A percentile compares a stretch with the other conserved stretches of the same genome.
These are phyloP conservation scores for Candida bentonensis DNA, from an alignment of 805 yeast species.

Conservation along the genomic window DNA sequence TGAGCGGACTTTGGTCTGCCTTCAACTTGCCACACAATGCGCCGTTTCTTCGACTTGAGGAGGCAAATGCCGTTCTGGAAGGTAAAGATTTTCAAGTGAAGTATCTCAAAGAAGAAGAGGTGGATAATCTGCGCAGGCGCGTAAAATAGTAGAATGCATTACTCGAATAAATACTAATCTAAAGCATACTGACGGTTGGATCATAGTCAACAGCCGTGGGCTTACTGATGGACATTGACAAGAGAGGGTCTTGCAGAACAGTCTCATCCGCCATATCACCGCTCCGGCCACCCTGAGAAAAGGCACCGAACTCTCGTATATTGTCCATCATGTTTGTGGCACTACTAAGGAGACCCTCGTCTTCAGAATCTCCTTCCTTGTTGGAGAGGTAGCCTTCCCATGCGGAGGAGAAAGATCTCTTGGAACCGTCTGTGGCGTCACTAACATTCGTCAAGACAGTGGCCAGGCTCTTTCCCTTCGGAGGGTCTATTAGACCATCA, in stretches of 20 bases:
- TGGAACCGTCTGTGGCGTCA: background rate
- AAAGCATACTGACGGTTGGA: background rate
- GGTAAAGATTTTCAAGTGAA: background rate
- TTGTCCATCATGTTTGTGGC: slow-evolving; percentile 12
- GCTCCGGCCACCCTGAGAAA: slow-evolving; percentile 1
- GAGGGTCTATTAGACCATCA: background rate
- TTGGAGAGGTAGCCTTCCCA: slow-evolving; percentile 12
- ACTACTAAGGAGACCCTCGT: slow-evolving; percentile 11
- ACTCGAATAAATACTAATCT: background rate
- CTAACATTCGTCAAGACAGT: background rate
- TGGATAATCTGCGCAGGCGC: background rate
- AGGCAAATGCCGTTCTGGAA: slow-evolving; percentile 1
- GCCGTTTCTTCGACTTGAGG: background rate
- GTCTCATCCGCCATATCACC: background rate
- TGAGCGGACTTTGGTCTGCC: slow-evolving; percentile 18
- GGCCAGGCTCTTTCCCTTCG: background rate
- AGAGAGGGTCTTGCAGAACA: background rate
- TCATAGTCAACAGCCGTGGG: background rate
- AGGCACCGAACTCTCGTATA: slow-evolving; percentile 8
- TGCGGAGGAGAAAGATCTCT: slow-evolving; percentile 4
- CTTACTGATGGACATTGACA: background rate
- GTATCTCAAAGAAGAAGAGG: background rate
- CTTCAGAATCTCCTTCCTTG: slow-evolving; percentile 10
- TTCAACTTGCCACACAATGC: slow-evolving; percentile 1
- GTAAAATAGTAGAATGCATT: background rate